Conservation (phyloP, 805 yeast genomes). For the Candida nemodendra region DNA sequence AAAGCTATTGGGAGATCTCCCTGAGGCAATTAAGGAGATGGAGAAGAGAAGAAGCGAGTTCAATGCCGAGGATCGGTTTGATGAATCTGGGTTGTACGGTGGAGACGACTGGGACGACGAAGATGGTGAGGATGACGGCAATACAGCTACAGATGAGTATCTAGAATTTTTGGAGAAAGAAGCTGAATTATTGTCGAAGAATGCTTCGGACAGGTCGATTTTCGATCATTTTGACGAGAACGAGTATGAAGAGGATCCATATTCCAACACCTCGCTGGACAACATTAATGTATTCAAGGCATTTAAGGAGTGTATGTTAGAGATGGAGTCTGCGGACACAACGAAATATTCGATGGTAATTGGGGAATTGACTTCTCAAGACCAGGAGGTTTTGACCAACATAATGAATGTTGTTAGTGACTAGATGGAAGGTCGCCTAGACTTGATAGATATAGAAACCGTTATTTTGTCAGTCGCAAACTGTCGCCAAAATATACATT, state of each 20-base stretch:
- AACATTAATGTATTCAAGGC: conserved; percentile 66
- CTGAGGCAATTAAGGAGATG: conserved; percentile 65
- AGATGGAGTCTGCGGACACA: conserved; percentile 47
- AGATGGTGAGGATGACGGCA: conserved; percentile 34
- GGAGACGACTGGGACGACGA: conserved; percentile 29
- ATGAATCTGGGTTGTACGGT: conserved; percentile 27
- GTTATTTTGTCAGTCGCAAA: no score
- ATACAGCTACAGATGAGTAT: conserved; percentile 41
- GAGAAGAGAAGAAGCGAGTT: conserved; percentile 64
- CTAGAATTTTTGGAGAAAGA: conserved; percentile 48
- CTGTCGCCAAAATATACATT: no score
- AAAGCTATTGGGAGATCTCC: conserved; percentile 55
- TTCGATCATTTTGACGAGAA: conserved; percentile 39
- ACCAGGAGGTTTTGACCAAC: conserved; percentile 23
- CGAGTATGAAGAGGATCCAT: conserved; percentile 78
- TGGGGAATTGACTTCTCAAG: conserved; percentile 21
- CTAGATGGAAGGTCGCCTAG: not conserved
- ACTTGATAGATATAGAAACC: no score
- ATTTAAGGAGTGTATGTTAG: conserved; percentile 54
- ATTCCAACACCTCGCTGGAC: conserved; percentile 78
- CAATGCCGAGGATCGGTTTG: conserved; percentile 30
- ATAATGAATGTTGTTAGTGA: conserved; percentile 13
- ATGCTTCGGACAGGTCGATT: conserved; percentile 27
- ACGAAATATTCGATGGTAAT: conserved; percentile 24
- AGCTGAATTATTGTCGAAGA: conserved; percentile 35